phyloP scores from a whole-genome alignment of 768 basidiomycete species.

The Paxillus ammoniavirescens region DNA sequence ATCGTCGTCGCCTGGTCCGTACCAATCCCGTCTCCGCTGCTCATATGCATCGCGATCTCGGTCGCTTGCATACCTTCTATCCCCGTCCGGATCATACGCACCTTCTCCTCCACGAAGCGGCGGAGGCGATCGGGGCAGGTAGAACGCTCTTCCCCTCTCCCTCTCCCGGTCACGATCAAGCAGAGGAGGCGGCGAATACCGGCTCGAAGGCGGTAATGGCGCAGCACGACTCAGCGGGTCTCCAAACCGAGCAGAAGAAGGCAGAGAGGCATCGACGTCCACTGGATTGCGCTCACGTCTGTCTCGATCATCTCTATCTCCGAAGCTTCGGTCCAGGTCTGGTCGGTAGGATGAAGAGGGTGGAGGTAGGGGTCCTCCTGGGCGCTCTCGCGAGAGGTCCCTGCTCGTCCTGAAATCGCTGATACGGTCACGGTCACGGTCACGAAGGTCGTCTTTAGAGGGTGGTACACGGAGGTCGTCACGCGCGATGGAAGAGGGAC shows the following conservation, averaged over 20 bases:
- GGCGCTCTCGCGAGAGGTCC: constrained; percentile 37
- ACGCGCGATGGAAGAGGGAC: constrained; percentile 29
- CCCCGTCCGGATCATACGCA: constrained; percentile 33
- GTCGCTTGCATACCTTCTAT: constrained; percentile 31
- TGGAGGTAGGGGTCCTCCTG: constrained; percentile 11
- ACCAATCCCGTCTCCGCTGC: constrained; percentile 28
- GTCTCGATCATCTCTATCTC: constrained; percentile 31
- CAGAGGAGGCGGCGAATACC: constrained; percentile 28
- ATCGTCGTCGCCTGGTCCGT: constrained; percentile 39
- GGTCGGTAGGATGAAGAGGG: constrained; percentile 35
- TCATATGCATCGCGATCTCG: constrained; percentile 33
- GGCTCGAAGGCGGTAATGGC: constrained; percentile 9
- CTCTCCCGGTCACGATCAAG: constrained; percentile 31
- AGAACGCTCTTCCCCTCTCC: constrained; percentile 28
- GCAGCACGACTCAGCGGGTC: constrained; percentile 27
- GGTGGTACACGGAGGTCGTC: constrained; percentile 34
- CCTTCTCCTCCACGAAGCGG: constrained; percentile 21
- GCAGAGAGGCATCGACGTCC: constrained; percentile 32
- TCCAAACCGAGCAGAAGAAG: constrained; percentile 34
- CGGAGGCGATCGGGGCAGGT: constrained; percentile 32
- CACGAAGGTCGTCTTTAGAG: constrained; percentile 30
- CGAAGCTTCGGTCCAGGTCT: constrained; percentile 35
- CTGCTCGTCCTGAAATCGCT: constrained; percentile 27
- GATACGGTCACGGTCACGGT: constrained; percentile 27
- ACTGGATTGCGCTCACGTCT: constrained; percentile 39